Evolutionary conservation across 768 basidiomycete genomes (phyloP).

Genomic region (Kwoniella mangroviensis): DNA sequence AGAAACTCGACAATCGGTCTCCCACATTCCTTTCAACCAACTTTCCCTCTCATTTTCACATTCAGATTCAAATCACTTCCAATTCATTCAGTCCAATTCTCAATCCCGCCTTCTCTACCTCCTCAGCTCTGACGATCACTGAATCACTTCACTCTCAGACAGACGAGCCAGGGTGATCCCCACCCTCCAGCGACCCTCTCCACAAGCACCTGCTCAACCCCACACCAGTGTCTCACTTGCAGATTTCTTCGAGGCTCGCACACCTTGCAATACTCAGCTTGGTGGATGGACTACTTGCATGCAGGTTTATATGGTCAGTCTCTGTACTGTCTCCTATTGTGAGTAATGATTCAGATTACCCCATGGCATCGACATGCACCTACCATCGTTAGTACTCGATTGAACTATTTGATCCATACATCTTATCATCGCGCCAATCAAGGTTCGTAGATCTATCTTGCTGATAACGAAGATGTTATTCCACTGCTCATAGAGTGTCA

Average conservation of each 20-base stretch:
- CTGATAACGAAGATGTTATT: background rate
- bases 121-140: background rate
- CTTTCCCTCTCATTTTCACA: background rate
- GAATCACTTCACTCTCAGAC: background rate
- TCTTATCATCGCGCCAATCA: background rate
- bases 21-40: slow-evolving; percentile 11
- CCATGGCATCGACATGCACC: background rate
- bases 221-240: background rate
- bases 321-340: background rate
- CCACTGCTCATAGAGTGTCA: background rate
- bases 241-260: background rate
- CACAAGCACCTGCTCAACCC: background rate
- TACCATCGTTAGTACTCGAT: background rate
- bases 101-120: slow-evolving; percentile 21
- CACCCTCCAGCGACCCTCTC: background rate
- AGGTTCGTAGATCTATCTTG: background rate
- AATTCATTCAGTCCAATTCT: slow-evolving; percentile 7
- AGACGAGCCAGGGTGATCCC: background rate
- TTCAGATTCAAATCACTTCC: background rate
- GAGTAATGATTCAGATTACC: slow-evolving; percentile 7
- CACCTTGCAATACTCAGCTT: background rate
- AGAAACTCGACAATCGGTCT: background rate
- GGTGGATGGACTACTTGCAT: background rate
- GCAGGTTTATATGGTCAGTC: slow-evolving; percentile 6
- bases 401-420: background rate